phyloP scores from a whole-genome alignment of 805 yeast species.

The Sugiyamaella qingdaonensis region DNA sequence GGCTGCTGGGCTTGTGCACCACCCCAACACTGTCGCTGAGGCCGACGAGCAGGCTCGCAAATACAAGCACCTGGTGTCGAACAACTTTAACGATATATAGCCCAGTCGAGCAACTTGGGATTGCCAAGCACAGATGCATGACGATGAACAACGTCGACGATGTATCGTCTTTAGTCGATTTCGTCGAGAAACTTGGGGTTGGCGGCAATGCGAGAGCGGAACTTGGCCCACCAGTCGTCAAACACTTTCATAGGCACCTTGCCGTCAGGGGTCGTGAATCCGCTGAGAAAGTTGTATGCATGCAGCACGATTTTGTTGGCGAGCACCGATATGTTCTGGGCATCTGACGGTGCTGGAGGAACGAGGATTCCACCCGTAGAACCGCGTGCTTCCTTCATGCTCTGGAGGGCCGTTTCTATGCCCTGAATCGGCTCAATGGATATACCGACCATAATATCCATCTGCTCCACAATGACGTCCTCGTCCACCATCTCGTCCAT shows the following conservation, averaged over 20 bases:
- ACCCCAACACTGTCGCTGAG: background rate
- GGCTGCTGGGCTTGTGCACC: background rate
- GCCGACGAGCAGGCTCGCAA: background rate
- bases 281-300: constrained; percentile 85
- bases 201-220: constrained; percentile 64
- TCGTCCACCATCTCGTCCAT: constrained; percentile 58
- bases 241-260: constrained; percentile 83
- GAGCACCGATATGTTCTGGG: constrained; percentile 50
- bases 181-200: constrained; percentile 78
- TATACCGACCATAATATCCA: constrained; percentile 63
- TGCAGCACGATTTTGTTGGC: constrained; percentile 88
- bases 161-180: background rate
- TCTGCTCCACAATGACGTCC: constrained; percentile 37
- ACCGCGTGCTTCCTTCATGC: constrained; percentile 27
- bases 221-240: constrained; percentile 93
- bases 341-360: constrained; percentile 31
- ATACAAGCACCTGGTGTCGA: background rate
- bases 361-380: constrained; percentile 28
- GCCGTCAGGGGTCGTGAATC: constrained; percentile 77
- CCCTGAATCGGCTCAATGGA: constrained; percentile 75
- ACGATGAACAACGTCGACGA: background rate
- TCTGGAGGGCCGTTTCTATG: constrained; percentile 56
- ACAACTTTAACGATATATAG: background rate
- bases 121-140: background rate
- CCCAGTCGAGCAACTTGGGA: too few species aligned